Conservation (phyloP, 768 basidiomycete genomes). For the Solioccasus polychromus region DNA sequence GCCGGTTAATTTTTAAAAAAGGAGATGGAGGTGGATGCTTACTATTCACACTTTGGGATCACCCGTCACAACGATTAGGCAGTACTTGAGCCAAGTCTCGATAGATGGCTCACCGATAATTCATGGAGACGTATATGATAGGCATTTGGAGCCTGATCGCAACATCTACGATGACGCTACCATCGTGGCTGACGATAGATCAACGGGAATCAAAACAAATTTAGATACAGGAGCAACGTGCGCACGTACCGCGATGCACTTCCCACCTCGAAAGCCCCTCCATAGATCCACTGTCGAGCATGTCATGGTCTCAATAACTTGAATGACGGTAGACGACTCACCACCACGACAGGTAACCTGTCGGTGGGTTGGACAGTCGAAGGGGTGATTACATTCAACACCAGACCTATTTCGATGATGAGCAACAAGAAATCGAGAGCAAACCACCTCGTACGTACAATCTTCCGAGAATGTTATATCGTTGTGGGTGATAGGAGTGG, state of each 20-base stretch:
- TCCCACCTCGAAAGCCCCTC: constrained; percentile 35
- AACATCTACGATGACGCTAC: constrained; percentile 29
- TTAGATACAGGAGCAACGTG: too few species aligned
- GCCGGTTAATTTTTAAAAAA: not conserved
- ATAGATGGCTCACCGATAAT: constrained; percentile 40
- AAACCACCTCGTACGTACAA: constrained; percentile 39
- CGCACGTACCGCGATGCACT: constrained; percentile 13
- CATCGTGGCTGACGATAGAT: constrained; percentile 7
- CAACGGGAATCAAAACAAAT: not conserved
- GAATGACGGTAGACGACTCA: constrained; percentile 25
- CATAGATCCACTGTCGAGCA: constrained; percentile 32
- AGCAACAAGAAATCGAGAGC: not conserved
- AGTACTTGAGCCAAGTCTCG: too few species aligned
- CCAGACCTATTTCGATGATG: constrained; percentile 36
- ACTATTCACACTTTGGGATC: constrained; percentile 11
- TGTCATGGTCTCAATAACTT: not conserved
- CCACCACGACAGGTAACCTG: constrained; percentile 53
- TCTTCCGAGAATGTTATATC: constrained; percentile 40
- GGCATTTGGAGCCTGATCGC: constrained; percentile 32
- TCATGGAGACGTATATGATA: constrained; percentile 38
- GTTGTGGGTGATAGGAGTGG: too few species aligned
- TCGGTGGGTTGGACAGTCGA: constrained; percentile 35
- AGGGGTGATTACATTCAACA: constrained; percentile 51
- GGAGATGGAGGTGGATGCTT: not conserved
- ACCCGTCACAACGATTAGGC: not conserved